A percentile compares a stretch with the other conserved stretches of the same genome.
Evolutionary conservation across 1,284 basidiomycete genomes (phyloP).

Genomic region (Leccinum huronense): DNA sequence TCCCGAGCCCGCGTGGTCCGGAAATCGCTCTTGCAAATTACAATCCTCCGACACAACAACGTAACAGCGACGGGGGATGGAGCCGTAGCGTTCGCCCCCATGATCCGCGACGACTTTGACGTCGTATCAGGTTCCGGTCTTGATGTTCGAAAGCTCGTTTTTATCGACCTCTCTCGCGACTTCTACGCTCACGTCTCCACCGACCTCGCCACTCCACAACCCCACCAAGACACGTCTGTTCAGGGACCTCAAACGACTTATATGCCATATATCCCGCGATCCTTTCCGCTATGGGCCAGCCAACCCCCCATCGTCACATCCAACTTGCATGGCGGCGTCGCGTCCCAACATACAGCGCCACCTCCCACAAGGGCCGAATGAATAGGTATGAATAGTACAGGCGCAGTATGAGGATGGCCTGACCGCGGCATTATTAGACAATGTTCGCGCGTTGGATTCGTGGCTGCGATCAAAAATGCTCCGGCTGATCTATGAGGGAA

Average conservation of each 20-base stretch:
- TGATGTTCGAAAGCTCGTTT: conserved; percentile 11
- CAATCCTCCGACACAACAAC: conserved; percentile 83
- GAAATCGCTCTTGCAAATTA: conserved; percentile 77
- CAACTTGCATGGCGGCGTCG: conserved; percentile 76
- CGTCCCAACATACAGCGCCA: conserved; percentile 54
- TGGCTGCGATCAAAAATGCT: conserved; percentile 83
- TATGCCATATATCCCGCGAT: conserved; percentile 73
- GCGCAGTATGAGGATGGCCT: conserved; percentile 49
- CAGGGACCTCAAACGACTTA: conserved; percentile 67
- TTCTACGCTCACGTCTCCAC: conserved; percentile 23
- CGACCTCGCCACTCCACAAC: conserved; percentile 17
- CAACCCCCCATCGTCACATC: conserved; percentile 71
- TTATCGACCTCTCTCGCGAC: conserved; percentile 21
- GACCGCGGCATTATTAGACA: conserved; percentile 72
- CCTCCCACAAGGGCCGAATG: conserved; percentile 2
- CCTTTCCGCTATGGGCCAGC: conserved; percentile 53
- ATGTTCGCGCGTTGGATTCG: conserved; percentile 81
- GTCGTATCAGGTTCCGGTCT: conserved; percentile 37
- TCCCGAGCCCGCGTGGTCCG: conserved; percentile 75
- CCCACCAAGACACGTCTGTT: conserved; percentile 40
- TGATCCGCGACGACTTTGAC: conserved; percentile 94
- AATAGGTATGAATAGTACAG: conserved; percentile 18
- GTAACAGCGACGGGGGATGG: conserved; percentile 80
- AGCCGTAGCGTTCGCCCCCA: conserved; percentile 85
- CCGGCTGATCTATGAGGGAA: conserved; percentile 88